A percentile compares a stretch with the other conserved stretches of the same genome.
Evolutionary conservation across 257 asterid species (phyloP).

Genomic region (Primulina eburnea): DNA sequence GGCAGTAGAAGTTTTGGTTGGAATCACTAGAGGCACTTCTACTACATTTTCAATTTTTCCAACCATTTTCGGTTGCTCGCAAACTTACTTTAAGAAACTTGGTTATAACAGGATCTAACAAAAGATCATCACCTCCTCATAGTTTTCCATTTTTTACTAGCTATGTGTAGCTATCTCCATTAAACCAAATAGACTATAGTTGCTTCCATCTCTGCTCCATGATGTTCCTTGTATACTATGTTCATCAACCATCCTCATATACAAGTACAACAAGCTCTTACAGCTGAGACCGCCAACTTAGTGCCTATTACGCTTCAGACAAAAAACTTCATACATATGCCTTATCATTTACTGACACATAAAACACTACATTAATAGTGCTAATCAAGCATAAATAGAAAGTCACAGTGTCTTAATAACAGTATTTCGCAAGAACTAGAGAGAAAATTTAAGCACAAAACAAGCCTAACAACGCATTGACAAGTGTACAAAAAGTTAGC

Average conservation of each 20-base stretch:
- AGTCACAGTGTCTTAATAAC: slow-evolving; percentile 9
- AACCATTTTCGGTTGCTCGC: background rate
- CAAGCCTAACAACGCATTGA: slow-evolving; percentile 15
- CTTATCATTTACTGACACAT: slow-evolving; percentile 2
- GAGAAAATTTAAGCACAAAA: slow-evolving; percentile 15
- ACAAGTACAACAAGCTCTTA: slow-evolving; percentile 5
- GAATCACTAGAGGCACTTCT: background rate
- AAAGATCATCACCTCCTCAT: background rate
- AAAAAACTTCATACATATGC: background rate
- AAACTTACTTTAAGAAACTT: background rate
- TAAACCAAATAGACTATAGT: background rate
- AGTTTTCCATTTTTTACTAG: background rate
- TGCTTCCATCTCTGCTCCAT: background rate
- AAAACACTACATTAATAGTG: slow-evolving; percentile 10
- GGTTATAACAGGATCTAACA: background rate
- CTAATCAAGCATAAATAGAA: slow-evolving; percentile 12
- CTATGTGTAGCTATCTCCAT: background rate
- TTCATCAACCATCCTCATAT: background rate
- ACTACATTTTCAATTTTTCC: slow-evolving; percentile 1
- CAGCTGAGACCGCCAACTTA: background rate
- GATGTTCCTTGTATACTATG: background rate
- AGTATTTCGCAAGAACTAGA: slow-evolving; percentile 19
- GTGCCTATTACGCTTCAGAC: background rate
- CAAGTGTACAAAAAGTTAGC: slow-evolving; percentile 2
- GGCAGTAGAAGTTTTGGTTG: background rate